Percentiles rank a stretch among this genome's conserved stretches.
Conservation (phyloP, 2,329 filamentous ascomycete genomes). For the Pestalotiopsis sp. region DNA sequence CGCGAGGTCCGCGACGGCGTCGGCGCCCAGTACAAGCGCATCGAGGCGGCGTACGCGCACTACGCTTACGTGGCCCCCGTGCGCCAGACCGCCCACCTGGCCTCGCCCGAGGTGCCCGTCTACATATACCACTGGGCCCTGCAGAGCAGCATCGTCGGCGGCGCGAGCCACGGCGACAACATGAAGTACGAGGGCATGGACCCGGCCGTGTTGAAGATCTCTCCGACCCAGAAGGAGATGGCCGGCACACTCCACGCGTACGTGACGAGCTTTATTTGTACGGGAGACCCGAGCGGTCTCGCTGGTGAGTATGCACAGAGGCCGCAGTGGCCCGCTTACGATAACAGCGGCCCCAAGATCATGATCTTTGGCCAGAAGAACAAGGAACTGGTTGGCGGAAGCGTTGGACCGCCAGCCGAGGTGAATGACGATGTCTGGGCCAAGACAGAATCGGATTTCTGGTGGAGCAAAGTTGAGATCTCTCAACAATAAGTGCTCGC, state of each 20-base stretch:
- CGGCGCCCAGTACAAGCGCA: conserved; percentile 54
- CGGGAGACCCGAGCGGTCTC: conserved; percentile 44
- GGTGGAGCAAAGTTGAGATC: conserved; percentile 44
- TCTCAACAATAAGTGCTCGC: conserved; percentile 29
- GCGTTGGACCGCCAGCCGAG: conserved; percentile 34
- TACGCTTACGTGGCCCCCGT: conserved; percentile 56
- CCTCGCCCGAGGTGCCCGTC: conserved; percentile 38
- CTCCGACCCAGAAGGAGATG: conserved; percentile 41
- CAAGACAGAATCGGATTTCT: conserved; percentile 45
- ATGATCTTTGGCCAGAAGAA: conserved; percentile 48
- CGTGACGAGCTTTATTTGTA: conserved; percentile 48
- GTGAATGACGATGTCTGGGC: conserved; percentile 43
- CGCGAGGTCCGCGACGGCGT: conserved; percentile 40
- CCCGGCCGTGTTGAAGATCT: conserved; percentile 33
- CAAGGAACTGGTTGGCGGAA: conserved; percentile 48
- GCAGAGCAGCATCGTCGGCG: conserved; percentile 40
- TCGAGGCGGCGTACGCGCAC: conserved; percentile 55
- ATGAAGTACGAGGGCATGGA: conserved; percentile 48
- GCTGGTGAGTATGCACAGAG: conserved; percentile 23
- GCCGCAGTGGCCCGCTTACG: conserved; percentile 14
- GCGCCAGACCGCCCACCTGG: conserved; percentile 48
- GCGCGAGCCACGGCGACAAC: conserved; percentile 51
- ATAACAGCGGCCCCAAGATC: conserved; percentile 20
- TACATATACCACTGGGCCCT: conserved; percentile 58
- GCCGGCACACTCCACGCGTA: conserved; percentile 47